phyloP scores from a whole-genome alignment of 441 rosid genomes.

The Adansonia rubrostipa region DNA sequence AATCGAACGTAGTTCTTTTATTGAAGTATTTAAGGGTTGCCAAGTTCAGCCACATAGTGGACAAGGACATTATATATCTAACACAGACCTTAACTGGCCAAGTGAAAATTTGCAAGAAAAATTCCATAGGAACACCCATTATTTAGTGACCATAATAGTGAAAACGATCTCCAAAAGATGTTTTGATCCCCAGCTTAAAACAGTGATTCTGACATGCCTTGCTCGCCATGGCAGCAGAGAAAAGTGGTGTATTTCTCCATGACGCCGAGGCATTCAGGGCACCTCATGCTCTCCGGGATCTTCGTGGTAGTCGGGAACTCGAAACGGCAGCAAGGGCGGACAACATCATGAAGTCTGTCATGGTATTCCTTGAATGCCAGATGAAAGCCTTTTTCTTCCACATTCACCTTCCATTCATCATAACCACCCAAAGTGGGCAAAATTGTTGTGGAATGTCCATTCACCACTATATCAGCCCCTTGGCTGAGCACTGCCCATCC shows the following conservation, averaged over 20 bases:
- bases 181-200: background rate
- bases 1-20: background rate
- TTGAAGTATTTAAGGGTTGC: background rate
- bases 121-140: background rate
- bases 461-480: constrained; percentile 43
- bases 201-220: constrained; percentile 20
- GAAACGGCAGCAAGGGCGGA: constrained; percentile 58
- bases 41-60: background rate
- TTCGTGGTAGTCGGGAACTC: constrained; percentile 55
- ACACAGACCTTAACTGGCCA: background rate
- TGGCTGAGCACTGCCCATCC: constrained; percentile 67
- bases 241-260: constrained; percentile 65
- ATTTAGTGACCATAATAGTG: background rate
- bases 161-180: background rate
- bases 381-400: constrained; percentile 46
- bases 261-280: constrained; percentile 59
- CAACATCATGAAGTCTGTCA: constrained; percentile 37
- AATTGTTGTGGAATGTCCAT: constrained; percentile 47
- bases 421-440: constrained; percentile 39
- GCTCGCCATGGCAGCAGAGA: constrained; percentile 66
- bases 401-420: constrained; percentile 30
- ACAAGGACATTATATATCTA: background rate
- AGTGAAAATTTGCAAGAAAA: background rate
- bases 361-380: constrained; percentile 57
- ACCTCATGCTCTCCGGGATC: constrained; percentile 55